Percentiles rank a stretch among this genome's conserved stretches.
These are phyloP conservation scores for Nakazawaea molendinolei DNA, from an alignment of 805 yeast genomes.

Conservation along the genomic window DNA sequence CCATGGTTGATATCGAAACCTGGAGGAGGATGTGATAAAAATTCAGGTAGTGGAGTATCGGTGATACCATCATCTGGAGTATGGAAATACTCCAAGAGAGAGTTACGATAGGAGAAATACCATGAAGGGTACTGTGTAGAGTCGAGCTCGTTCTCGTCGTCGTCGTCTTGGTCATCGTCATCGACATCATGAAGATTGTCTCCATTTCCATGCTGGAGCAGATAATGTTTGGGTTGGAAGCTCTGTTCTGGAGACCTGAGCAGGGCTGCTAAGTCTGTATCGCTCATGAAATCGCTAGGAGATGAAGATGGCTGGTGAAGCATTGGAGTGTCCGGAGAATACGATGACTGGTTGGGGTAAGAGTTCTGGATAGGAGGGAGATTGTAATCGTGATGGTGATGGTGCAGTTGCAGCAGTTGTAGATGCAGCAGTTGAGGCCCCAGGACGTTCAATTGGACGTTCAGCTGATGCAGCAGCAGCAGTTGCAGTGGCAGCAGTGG, in stretches of 20 bases:
- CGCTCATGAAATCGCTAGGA: conserved; percentile 49
- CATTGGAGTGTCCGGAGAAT: conserved; percentile 1
- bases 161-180: conserved; percentile 1
- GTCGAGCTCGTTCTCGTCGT: conserved; percentile 4
- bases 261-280: conserved; percentile 41
- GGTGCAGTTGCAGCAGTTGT: conserved; percentile 1
- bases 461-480: too few relatives aligned
- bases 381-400: conserved; percentile 6
- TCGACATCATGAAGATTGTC: background rate
- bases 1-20: conserved; percentile 69
- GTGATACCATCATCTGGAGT: conserved; percentile 45
- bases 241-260: conserved; percentile 17
- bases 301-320: conserved; percentile 30
- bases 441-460: too few relatives aligned
- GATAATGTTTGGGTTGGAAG: conserved; percentile 2
- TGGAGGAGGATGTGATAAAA: conserved; percentile 55
- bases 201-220: conserved; percentile 1
- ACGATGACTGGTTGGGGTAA: conserved; percentile 4
- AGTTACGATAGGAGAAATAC: conserved; percentile 35
- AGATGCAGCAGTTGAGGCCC: conserved; percentile 4
- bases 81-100: conserved; percentile 46
- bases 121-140: conserved; percentile 9
- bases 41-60: conserved; percentile 48
- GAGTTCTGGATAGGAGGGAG: conserved; percentile 9
- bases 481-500: conserved; percentile 4